These are phyloP conservation scores for Tetrastigma voinierianum DNA, from an alignment of 164 flowering plant species.

Conservation along the genomic window DNA sequence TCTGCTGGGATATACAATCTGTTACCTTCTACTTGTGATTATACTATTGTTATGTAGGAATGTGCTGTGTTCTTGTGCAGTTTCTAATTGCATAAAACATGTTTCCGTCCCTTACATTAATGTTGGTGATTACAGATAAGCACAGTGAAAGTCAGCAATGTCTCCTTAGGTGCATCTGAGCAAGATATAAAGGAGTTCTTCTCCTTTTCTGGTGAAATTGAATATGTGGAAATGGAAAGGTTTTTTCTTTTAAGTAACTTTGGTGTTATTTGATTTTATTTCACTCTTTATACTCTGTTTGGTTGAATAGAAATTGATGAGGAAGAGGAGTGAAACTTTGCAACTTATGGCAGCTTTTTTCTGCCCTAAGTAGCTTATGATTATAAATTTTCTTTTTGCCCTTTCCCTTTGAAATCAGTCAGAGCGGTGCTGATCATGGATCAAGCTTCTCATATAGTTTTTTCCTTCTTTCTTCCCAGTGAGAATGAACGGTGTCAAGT, in stretches of 20 bases:
- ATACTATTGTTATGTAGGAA: neutral
- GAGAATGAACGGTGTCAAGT: conserved; percentile 65
- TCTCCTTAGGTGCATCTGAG: conserved; percentile 69
- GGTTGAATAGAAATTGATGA: neutral
- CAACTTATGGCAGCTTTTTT: neutral
- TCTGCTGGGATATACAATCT: too few relatives aligned
- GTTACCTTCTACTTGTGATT: too few relatives aligned
- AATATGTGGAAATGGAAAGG: conserved; percentile 67
- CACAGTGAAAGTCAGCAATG: conserved; percentile 74
- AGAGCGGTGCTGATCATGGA: neutral
- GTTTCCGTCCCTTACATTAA: neutral
- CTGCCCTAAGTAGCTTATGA: neutral
- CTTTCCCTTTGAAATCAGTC: neutral
- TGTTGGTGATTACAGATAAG: conserved; percentile 37
- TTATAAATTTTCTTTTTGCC: neutral
- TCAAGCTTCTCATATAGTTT: neutral
- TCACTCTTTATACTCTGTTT: neutral
- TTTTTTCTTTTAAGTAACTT: conserved; percentile 12
- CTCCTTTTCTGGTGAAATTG: conserved; percentile 80
- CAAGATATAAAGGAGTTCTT: conserved; percentile 78
- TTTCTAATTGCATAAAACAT: neutral
- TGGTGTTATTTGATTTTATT: neutral
- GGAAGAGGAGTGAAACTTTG: conserved; percentile 2
- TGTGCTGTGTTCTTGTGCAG: neutral
- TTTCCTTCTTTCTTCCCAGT: conserved; percentile 28